Evolutionary conservation across 441 rosid species (phyloP).

Genomic region (Corymbia calophylla): DNA sequence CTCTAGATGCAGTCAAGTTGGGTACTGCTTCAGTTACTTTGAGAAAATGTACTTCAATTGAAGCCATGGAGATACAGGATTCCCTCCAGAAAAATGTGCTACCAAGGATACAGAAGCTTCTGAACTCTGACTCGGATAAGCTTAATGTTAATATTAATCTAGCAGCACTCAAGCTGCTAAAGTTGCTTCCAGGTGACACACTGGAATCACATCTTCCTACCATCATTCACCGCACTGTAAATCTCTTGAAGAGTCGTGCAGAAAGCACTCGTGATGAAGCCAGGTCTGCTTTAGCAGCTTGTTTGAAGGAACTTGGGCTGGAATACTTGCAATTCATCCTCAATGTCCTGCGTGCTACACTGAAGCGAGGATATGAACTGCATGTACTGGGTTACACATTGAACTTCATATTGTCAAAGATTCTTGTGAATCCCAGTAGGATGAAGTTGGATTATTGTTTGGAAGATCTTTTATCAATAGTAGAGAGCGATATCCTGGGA

Average conservation of each 20-base stretch:
- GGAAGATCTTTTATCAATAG: conserved; percentile 72
- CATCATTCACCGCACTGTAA: conserved; percentile 67
- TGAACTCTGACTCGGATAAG: conserved; percentile 60
- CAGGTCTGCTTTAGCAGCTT: conserved; percentile 78
- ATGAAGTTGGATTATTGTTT: conserved; percentile 83
- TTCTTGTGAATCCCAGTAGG: conserved; percentile 27
- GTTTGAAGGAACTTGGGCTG: conserved; percentile 89
- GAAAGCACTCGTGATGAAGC: conserved; percentile 79
- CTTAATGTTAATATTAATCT: conserved; percentile 60
- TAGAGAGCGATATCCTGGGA: conserved; percentile 79
- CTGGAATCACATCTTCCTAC: conserved; percentile 79
- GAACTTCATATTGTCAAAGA: conserved; percentile 58
- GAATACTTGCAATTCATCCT: conserved; percentile 74
- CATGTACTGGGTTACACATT: conserved; percentile 87
- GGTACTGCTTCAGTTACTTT: conserved; percentile 3
- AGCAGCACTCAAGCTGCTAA: conserved; percentile 78
- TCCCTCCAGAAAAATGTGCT: conserved; percentile 55
- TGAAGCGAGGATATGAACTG: conserved; percentile 84
- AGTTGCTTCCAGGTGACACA: conserved; percentile 79
- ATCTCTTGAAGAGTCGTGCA: conserved; percentile 62
- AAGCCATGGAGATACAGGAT: conserved; percentile 36
- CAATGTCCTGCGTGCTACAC: conserved; percentile 50
- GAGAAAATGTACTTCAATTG: conserved; percentile 9
- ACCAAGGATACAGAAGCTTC: conserved; percentile 66
- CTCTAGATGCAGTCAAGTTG: conserved; percentile 4